These are phyloP conservation scores for Metarhizium guizhouense DNA, from an alignment of 2,329 filamentous ascomycete genomes.

Conservation along the genomic window DNA sequence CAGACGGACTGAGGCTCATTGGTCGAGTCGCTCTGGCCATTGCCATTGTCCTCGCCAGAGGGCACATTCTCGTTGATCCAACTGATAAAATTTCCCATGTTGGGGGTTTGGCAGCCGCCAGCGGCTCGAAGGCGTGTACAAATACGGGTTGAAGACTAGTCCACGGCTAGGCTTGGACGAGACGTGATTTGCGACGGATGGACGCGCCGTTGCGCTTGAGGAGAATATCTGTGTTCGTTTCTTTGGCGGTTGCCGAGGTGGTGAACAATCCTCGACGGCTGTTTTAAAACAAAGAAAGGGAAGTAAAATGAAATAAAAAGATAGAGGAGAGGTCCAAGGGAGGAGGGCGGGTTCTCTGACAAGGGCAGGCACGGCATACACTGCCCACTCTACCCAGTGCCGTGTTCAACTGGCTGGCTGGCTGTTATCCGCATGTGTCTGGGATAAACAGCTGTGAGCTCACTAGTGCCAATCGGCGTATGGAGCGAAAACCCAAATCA, in stretches of 20 bases:
- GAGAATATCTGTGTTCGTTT: neutral
- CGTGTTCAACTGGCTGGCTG: neutral
- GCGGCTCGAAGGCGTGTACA: neutral
- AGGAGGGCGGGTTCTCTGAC: neutral
- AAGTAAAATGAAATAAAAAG: neutral
- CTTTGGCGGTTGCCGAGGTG: neutral
- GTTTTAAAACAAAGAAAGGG: neutral
- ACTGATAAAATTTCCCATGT: constrained; percentile 29
- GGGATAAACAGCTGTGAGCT: neutral
- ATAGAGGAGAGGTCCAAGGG: neutral
- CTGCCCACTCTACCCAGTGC: no score
- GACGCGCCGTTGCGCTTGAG: neutral
- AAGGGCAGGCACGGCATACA: neutral
- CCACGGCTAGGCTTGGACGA: neutral
- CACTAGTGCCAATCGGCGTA: neutral
- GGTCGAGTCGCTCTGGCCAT: constrained; percentile 1
- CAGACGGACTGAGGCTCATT: constrained; percentile 25
- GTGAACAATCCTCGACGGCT: neutral
- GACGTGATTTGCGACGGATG: neutral
- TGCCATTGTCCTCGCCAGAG: constrained; percentile 15
- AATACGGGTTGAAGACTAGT: neutral
- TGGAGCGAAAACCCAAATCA: constrained; percentile 2
- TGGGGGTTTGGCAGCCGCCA: constrained; percentile 11
- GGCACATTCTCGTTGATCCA: constrained; percentile 27
- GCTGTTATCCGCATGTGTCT: neutral